These are phyloP conservation scores for Venturia nashicola DNA, from an alignment of 2,329 filamentous ascomycete genomes.

Conservation along the genomic window DNA sequence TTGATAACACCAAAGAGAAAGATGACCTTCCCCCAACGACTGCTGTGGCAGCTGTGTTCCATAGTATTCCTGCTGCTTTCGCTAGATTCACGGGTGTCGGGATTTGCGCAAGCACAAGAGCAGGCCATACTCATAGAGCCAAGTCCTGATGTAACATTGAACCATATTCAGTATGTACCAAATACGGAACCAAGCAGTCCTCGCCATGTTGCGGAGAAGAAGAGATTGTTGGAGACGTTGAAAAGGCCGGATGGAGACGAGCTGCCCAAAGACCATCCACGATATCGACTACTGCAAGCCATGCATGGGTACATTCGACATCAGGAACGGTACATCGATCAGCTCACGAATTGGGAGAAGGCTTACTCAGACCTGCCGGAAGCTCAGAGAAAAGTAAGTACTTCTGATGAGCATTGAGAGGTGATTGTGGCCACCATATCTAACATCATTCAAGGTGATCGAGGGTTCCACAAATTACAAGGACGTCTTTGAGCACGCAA, in stretches of 20 bases:
- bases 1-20: neutral
- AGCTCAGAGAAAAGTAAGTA: conserved; percentile 4
- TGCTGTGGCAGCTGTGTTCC: neutral
- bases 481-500: neutral
- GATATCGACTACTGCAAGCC: conserved; percentile 1
- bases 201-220: conserved; percentile 3
- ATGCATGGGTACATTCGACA: conserved; percentile 4
- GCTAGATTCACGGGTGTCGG: neutral
- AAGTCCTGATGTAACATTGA: neutral
- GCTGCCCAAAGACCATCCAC: neutral
- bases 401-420: neutral
- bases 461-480: conserved; percentile 1
- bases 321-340: conserved; percentile 1
- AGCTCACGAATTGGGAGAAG: conserved; percentile 1
- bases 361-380: neutral
- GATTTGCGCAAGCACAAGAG: neutral
- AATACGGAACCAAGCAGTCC: neutral
- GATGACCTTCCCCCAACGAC: neutral
- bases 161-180: neutral
- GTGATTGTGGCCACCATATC: no score
- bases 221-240: neutral
- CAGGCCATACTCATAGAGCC: neutral
- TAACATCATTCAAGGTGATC: neutral
- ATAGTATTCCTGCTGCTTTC: neutral
- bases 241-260: neutral